Conservation (phyloP, 495 filamentous ascomycete species). For the Trichoderma orchidacearum region DNA sequence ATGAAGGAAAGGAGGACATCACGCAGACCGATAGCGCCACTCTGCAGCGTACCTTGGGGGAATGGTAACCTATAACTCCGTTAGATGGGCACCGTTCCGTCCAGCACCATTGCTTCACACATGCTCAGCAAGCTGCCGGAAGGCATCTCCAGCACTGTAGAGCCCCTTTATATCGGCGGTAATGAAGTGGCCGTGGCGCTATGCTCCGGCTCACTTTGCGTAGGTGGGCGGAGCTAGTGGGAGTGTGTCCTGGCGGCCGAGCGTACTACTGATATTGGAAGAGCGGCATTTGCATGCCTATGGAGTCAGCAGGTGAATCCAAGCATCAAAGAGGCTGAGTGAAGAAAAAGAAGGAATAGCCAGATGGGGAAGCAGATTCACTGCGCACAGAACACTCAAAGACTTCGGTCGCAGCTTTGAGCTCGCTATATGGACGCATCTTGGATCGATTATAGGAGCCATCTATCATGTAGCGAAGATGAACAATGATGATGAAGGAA, state of each 20-base stretch:
- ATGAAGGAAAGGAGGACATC: neutral
- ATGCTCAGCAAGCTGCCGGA: constrained; percentile 28
- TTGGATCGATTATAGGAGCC: too few species aligned
- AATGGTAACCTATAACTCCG: constrained; percentile 27
- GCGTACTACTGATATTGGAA: constrained; percentile 36
- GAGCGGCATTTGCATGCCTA: constrained; percentile 32
- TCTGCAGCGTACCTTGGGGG: constrained; percentile 30
- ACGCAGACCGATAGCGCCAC: constrained; percentile 24
- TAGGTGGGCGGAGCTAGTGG: constrained; percentile 27
- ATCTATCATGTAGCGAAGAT: too few species aligned
- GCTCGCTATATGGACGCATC: too few species aligned
- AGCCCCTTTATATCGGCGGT: constrained; percentile 37
- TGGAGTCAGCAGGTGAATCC: too few species aligned
- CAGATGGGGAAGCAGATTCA: too few species aligned
- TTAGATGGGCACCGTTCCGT: constrained; percentile 30
- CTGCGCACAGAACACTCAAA: too few species aligned
- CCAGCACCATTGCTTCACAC: constrained; percentile 29
- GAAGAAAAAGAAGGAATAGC: too few species aligned
- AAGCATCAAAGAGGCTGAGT: too few species aligned
- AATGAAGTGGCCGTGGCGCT: constrained; percentile 25
- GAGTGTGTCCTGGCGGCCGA: constrained; percentile 40
- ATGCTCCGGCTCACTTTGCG: constrained; percentile 26
- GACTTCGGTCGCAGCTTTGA: too few species aligned
- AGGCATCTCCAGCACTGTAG: constrained; percentile 29
- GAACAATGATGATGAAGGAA: too few species aligned